Base-by-base conservation (phyloP, 2,329 filamentous ascomycete species). In the Claviceps quebecensis region DNA sequence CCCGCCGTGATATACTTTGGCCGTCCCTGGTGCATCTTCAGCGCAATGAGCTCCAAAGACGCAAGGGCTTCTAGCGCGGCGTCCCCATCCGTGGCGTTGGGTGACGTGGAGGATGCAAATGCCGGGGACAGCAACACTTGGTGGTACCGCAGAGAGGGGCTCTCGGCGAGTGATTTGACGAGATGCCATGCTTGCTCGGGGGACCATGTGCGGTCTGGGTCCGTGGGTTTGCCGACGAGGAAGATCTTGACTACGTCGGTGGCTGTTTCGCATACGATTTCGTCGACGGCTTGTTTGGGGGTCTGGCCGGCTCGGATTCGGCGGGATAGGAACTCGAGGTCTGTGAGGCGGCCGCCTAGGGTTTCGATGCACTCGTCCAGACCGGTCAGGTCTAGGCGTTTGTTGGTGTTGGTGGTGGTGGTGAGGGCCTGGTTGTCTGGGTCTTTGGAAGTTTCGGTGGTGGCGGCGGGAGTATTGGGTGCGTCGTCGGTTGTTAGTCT, bases 231-330 rank as follows among this genome's bases (percentile, higher is more conserved):
- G 45, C 81, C 78, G 61, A 94, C 72, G 34, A 98, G 78, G 69
- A 90, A 97, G 75, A 96, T 89, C 62, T 95, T 95, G 55, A 95
- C 71, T 47, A 97, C 90, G 62, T 97, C 93, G 0, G 86, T 87
- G 0, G 89, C 86, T 17, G 85, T 86, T 62, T 95, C 88, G 51
- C 87, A 83, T 50, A 95, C 85, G 55, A 98, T 97, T 56, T 95
- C 89, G 22, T 81, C 74, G 2, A 96, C 84, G 2, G 93, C 93
- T 58, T 84, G 76, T 56, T 76, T 77, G 0, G 93, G 93, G 2
- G 77, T 84, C 65, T 96, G 89, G 16, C 93, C 91, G 1, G 85
- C 81, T 67, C 88, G 87, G 59, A 98, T 85, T 17, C 93, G 79
- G 38, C 91, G 81, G n/a, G 90, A 86, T 44, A 98, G 80, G 62